Evolutionary conservation across 139 green algal species (phyloP).

Genomic region (Chlamydomonas schloesseri): DNA sequence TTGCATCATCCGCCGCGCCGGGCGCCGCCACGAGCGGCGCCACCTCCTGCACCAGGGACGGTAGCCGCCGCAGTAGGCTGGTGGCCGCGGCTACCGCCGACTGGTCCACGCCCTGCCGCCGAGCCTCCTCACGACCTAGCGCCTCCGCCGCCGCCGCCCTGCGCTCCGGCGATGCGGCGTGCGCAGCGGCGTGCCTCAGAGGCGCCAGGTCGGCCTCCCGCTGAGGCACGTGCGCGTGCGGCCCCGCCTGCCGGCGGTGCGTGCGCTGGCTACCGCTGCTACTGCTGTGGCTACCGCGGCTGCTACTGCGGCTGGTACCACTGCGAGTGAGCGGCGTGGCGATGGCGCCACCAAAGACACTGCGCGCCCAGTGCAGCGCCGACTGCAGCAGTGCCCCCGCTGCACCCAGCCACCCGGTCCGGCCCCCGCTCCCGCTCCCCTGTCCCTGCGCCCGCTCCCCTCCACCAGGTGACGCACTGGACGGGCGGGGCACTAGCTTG

Average conservation of each 20-base stretch:
- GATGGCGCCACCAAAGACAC: too few relatives aligned
- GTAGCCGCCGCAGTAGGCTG: conserved; percentile 38
- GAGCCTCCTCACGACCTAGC: conserved; percentile 53
- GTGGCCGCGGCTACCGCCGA: conserved; percentile 44
- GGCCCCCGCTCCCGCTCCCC: too few relatives aligned
- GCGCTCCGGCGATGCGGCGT: conserved; percentile 30
- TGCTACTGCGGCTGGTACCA: too few relatives aligned
- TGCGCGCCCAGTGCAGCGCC: too few relatives aligned
- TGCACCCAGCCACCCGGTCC: too few relatives aligned
- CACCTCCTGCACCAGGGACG: not conserved
- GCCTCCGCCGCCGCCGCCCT: conserved; percentile 42
- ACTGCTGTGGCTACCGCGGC: too few relatives aligned
- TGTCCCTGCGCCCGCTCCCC: too few relatives aligned
- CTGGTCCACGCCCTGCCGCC: conserved; percentile 62
- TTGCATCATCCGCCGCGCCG: not conserved
- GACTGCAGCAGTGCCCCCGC: too few relatives aligned
- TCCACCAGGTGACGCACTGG: too few relatives aligned
- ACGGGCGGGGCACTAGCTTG: too few relatives aligned
- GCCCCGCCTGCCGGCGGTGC: not conserved
- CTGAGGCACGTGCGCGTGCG: conserved; percentile 66
- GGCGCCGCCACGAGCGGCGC: not conserved
- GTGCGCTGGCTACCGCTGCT: not conserved
- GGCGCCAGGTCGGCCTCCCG: conserved; percentile 89
- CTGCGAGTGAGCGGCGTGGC: too few relatives aligned
- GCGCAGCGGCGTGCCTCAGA: conserved; percentile 49